phyloP scores from a whole-genome alignment of 2,329 filamentous ascomycete genomes.

The Fusarium xyrophilum region DNA sequence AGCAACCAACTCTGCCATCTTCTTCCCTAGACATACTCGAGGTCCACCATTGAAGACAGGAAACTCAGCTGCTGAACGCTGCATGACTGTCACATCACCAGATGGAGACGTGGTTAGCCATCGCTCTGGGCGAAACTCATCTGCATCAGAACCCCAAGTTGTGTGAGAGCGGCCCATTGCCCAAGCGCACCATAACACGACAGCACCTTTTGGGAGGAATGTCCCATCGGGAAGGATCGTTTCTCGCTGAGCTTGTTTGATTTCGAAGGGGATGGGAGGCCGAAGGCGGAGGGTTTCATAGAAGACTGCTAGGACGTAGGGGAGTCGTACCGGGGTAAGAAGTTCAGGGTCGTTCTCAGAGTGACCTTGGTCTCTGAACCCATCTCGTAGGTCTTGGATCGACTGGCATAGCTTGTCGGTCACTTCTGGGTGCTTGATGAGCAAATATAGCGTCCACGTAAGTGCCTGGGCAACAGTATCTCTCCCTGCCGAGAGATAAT shows the following conservation, averaged over 20 bases:
- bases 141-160: slow-evolving; percentile 65
- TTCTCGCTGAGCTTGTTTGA: slow-evolving; percentile 63
- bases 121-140: slow-evolving; percentile 62
- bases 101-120: slow-evolving; percentile 54
- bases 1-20: slow-evolving; percentile 68
- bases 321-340: slow-evolving; percentile 54
- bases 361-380: neutral
- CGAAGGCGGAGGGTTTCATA: slow-evolving; percentile 68
- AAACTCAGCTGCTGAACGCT: slow-evolving; percentile 61
- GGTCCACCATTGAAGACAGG: slow-evolving; percentile 71
- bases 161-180: slow-evolving; percentile 65
- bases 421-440: slow-evolving; percentile 59
- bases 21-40: slow-evolving; percentile 67
- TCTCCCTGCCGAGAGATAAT: slow-evolving; percentile 69
- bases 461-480: slow-evolving; percentile 71
- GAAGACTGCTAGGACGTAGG: slow-evolving; percentile 67
- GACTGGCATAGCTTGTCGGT: slow-evolving; percentile 53
- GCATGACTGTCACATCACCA: slow-evolving; percentile 48
- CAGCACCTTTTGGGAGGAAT: slow-evolving; percentile 58
- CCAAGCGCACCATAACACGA: slow-evolving; percentile 70
- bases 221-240: slow-evolving; percentile 68
- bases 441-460: slow-evolving; percentile 68
- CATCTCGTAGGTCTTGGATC: slow-evolving; percentile 39
- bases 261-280: slow-evolving; percentile 70
- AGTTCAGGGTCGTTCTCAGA: slow-evolving; percentile 30